Conservation (phyloP, 2,329 filamentous ascomycete species). For the Mariannaea elegans region DNA sequence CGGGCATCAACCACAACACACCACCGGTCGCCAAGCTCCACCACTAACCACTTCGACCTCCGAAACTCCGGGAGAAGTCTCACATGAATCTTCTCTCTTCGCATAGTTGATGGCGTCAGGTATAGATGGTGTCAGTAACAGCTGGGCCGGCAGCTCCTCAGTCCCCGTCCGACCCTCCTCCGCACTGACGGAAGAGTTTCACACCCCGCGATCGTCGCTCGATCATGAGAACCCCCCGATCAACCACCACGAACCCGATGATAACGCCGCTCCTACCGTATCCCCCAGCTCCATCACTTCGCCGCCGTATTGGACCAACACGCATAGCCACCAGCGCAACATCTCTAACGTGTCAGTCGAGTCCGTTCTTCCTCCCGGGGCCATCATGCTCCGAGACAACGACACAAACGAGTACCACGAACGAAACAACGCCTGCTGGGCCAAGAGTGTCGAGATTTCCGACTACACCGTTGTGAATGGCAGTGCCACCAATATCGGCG, state of each 20-base stretch:
- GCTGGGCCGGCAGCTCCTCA: constrained; percentile 30
- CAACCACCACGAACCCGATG: constrained; percentile 25
- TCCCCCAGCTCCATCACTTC: constrained; percentile 45
- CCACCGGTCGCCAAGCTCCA: constrained; percentile 1
- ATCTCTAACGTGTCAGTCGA: constrained; percentile 57
- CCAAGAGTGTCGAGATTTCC: constrained; percentile 67
- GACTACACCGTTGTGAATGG: constrained; percentile 67
- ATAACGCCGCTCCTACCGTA: constrained; percentile 34
- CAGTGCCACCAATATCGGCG: constrained; percentile 71
- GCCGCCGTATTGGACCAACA: constrained; percentile 57
- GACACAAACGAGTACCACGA: constrained; percentile 61
- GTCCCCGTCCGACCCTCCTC: constrained; percentile 25
- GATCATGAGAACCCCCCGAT: constrained; percentile 25
- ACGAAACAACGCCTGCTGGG: constrained; percentile 69
- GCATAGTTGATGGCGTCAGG: constrained; percentile 48
- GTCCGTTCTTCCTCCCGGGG: constrained; percentile 59
- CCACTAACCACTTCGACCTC: constrained; percentile 3
- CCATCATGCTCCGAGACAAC: constrained; percentile 71
- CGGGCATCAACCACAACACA: constrained; percentile 13
- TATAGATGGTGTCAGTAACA: constrained; percentile 38
- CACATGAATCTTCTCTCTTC: constrained; percentile 24
- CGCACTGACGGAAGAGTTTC: constrained; percentile 33
- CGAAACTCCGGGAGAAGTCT: constrained; percentile 1
- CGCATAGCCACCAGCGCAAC: constrained; percentile 47
- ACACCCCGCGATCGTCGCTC: constrained; percentile 40